Conservation (phyloP, 257 asterid genomes). For the Fraxinus quadrangulata region DNA sequence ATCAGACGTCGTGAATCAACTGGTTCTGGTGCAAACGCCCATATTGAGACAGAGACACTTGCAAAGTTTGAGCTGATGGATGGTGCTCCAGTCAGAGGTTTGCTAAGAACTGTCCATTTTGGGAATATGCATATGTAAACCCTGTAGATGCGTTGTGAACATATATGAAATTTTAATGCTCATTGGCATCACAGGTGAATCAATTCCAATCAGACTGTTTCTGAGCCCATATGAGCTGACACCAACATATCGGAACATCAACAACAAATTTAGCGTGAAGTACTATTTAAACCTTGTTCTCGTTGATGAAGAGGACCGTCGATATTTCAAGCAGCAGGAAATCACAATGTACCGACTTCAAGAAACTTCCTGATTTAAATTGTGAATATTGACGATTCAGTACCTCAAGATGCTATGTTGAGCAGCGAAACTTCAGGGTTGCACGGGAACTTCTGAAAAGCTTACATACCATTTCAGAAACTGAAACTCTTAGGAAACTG, state of each 20-base stretch:
- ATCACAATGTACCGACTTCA: slow-evolving; percentile 79
- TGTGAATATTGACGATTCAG: slow-evolving; percentile 9
- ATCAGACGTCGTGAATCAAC: slow-evolving; percentile 96
- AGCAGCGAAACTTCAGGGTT: not conserved
- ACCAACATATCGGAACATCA: slow-evolving; percentile 83
- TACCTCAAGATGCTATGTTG: slow-evolving; percentile 13
- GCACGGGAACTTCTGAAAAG: not conserved
- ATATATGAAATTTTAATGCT: slow-evolving; percentile 5
- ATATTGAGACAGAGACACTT: slow-evolving; percentile 97
- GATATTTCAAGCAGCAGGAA: slow-evolving; percentile 97
- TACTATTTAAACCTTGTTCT: slow-evolving; percentile 95
- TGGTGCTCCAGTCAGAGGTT: slow-evolving; percentile 99
- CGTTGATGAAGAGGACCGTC: slow-evolving; percentile 96
- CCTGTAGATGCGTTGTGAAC: not conserved
- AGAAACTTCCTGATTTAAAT: slow-evolving; percentile 49
- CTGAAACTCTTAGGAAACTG: not conserved
- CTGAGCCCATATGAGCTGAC: slow-evolving; percentile 97
- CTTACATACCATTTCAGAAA: not conserved
- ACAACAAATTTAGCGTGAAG: slow-evolving; percentile 95
- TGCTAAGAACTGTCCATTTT: not conserved
- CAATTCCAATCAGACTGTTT: slow-evolving; percentile 90
- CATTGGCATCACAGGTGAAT: slow-evolving; percentile 70
- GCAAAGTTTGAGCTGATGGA: slow-evolving; percentile 99
- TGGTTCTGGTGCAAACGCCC: slow-evolving; percentile 93
- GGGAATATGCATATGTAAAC: not conserved